These are phyloP conservation scores for Primulina eburnea DNA, from an alignment of 257 asterid species.

Conservation along the genomic window DNA sequence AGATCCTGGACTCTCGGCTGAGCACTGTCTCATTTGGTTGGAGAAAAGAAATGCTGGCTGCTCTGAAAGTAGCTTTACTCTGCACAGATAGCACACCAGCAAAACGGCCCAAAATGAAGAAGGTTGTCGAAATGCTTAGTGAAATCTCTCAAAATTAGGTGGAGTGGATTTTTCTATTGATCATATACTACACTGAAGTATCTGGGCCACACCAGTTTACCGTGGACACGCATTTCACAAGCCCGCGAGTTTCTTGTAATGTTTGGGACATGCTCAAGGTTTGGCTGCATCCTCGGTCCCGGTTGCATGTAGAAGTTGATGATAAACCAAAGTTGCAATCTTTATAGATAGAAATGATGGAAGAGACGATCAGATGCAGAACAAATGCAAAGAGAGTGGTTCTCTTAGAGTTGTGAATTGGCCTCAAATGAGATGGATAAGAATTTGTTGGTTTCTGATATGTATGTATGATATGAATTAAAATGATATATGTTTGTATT, in stretches of 20 bases:
- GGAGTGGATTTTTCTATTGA: background rate
- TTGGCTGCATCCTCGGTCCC: background rate
- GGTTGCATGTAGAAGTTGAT: conserved; percentile 6
- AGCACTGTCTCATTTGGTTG: conserved; percentile 89
- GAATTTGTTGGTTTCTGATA: conserved; percentile 8
- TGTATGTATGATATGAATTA: conserved; percentile 24
- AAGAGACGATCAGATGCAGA: conserved; percentile 14
- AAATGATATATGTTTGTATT: conserved; percentile 5
- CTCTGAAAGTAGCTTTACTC: conserved; percentile 70
- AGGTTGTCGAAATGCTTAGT: conserved; percentile 83
- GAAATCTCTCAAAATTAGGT: conserved; percentile 50
- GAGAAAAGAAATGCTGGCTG: conserved; percentile 95
- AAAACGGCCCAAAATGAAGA: conserved; percentile 92
- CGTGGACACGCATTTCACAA: background rate
- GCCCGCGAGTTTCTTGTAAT: conserved; percentile 8
- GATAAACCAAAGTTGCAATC: conserved; percentile 6
- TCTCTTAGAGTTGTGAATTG: conserved; percentile 1
- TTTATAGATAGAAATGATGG: conserved; percentile 18
- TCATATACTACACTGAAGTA: conserved; percentile 14
- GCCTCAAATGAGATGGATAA: conserved; percentile 20
- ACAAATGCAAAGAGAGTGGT: conserved; percentile 13
- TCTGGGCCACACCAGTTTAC: background rate
- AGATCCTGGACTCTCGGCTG: conserved; percentile 85
- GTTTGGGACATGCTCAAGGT: conserved; percentile 4
- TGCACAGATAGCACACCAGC: conserved; percentile 93